Evolutionary conservation across 2,329 filamentous ascomycete genomes (phyloP).

Genomic region (Xylariales sp.): DNA sequence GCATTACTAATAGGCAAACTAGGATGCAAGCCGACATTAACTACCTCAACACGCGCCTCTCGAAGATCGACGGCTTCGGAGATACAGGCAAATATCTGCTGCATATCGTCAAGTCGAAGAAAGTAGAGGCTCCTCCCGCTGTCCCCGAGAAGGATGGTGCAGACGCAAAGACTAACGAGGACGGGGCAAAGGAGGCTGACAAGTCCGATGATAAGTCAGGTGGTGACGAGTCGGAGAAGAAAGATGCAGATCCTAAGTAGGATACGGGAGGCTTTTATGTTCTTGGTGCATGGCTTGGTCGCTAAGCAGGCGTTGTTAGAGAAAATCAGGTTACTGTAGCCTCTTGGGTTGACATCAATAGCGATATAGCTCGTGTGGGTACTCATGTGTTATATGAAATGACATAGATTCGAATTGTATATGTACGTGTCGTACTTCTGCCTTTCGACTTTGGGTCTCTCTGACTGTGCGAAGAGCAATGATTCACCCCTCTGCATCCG

Average conservation of each 20-base stretch:
- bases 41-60: constrained; percentile 64
- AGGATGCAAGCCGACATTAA: constrained; percentile 77
- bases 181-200: neutral
- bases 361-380: too few relatives aligned
- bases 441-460: too few relatives aligned
- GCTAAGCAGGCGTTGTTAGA: too few relatives aligned
- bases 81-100: constrained; percentile 68
- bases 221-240: constrained; percentile 5
- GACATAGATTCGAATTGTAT: too few relatives aligned
- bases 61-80: constrained; percentile 74
- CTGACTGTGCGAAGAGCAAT: too few relatives aligned
- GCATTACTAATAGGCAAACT: constrained; percentile 8
- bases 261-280: neutral
- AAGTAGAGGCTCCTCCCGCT: constrained; percentile 18
- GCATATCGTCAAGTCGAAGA: constrained; percentile 59
- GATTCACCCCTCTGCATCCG: too few relatives aligned
- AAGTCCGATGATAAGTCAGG: neutral
- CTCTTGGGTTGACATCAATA: too few relatives aligned
- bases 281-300: too few relatives aligned
- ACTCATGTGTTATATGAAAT: too few relatives aligned
- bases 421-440: too few relatives aligned
- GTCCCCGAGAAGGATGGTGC: constrained; percentile 11
- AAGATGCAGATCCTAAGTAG: constrained; percentile 4
- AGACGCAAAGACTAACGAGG: constrained; percentile 8
- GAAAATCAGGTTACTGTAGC: too few relatives aligned